Percentiles rank a stretch among this genome's conserved stretches.
Conservation (phyloP, 305 asterid genomes). For the Fraxinus velutina region DNA sequence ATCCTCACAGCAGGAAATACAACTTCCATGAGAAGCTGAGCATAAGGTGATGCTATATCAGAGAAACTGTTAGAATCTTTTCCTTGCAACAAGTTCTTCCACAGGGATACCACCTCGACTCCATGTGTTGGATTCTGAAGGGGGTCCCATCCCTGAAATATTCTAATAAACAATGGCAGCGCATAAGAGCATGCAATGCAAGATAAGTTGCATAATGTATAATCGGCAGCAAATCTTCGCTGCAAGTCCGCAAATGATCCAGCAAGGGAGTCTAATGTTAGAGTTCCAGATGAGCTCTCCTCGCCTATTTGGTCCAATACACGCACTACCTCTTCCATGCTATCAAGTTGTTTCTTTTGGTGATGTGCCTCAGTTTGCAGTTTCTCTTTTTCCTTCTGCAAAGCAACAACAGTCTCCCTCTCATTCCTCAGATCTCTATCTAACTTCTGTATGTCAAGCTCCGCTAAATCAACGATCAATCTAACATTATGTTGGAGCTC, state of each 20-base stretch:
- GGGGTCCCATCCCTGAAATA: constrained; percentile 92
- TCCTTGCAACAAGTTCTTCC: constrained; percentile 74
- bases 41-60: constrained; percentile 59
- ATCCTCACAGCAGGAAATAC: constrained; percentile 87
- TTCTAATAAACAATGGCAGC: constrained; percentile 67
- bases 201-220: constrained; percentile 66
- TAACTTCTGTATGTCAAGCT: constrained; percentile 75
- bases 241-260: constrained; percentile 60
- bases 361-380: constrained; percentile 53
- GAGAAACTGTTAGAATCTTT: constrained; percentile 45
- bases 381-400: constrained; percentile 81
- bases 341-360: constrained; percentile 66
- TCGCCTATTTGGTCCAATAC: constrained; percentile 54
- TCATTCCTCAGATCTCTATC: constrained; percentile 80
- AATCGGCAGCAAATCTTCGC: constrained; percentile 54
- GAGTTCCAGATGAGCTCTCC: constrained; percentile 57
- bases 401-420: constrained; percentile 81
- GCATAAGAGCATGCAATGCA: constrained; percentile 80
- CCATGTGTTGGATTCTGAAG: constrained; percentile 87
- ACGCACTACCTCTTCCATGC: constrained; percentile 56
- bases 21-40: constrained; percentile 84
- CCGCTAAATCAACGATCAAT: constrained; percentile 73
- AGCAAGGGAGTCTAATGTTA: constrained; percentile 72
- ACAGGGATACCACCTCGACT: constrained; percentile 46
- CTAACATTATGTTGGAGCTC: constrained; percentile 87